Conservation (phyloP, 371 early-diverging fungal genomes). For the Lichtheimia corymbifera region DNA sequence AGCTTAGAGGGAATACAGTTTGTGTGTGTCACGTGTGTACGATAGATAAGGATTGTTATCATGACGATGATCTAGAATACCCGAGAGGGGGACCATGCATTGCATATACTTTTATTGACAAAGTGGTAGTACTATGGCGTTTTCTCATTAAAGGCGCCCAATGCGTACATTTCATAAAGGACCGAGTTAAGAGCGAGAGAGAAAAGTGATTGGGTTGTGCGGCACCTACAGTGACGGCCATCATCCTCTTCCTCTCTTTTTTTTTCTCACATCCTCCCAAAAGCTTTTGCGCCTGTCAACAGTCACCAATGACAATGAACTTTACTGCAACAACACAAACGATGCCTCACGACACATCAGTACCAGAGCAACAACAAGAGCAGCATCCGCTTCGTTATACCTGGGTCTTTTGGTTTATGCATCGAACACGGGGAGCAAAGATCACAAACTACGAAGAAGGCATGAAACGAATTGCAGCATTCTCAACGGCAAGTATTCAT, state of each 20-base stretch:
- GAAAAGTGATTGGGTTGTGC: too few species aligned
- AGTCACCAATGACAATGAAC: not conserved
- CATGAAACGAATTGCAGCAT: conserved; percentile 84
- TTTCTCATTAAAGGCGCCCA: too few species aligned
- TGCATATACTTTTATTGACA: too few species aligned
- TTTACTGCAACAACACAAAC: not conserved
- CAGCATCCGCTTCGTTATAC: conserved; percentile 58
- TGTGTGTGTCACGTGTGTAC: too few species aligned
- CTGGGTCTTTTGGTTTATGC: conserved; percentile 93
- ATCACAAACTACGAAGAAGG: conserved; percentile 83
- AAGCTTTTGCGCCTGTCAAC: not conserved
- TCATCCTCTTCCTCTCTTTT: not conserved
- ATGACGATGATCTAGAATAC: too few species aligned
- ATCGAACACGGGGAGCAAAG: conserved; percentile 82
- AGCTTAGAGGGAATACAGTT: too few species aligned
- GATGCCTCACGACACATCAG: not conserved
- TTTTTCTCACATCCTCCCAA: conserved; percentile 1
- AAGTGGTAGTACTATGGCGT: too few species aligned
- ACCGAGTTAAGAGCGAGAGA: too few species aligned
- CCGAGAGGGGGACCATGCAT: too few species aligned
- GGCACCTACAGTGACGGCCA: not conserved
- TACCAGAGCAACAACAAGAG: too few species aligned
- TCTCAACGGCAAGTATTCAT: conserved; percentile 66
- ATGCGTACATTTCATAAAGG: too few species aligned
- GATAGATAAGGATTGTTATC: too few species aligned